phyloP scores from a whole-genome alignment of 768 basidiomycete species.

The Tulasnella sp. region DNA sequence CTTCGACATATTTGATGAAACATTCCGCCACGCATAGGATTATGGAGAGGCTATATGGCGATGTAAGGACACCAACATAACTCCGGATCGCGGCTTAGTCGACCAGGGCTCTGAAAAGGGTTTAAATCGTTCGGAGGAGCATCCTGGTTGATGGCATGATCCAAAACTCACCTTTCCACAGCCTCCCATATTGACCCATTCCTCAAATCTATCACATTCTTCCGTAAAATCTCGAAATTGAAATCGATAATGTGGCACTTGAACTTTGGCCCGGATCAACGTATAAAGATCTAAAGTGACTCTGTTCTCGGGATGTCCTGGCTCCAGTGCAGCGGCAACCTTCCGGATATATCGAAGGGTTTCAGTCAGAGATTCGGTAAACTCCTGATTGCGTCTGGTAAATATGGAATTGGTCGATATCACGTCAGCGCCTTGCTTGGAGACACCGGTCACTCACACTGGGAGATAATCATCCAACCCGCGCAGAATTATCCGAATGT shows the following conservation, averaged over 20 bases:
- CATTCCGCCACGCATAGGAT: no score
- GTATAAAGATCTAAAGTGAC: background rate
- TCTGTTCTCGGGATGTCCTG: background rate
- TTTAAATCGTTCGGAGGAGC: background rate
- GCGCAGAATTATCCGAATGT: background rate
- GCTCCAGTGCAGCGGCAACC: background rate
- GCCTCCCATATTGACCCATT: background rate
- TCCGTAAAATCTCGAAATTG: background rate
- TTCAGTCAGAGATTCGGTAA: background rate
- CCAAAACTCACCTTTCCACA: background rate
- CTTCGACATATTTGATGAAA: no score
- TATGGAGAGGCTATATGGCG: no score
- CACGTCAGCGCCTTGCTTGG: background rate
- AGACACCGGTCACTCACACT: background rate
- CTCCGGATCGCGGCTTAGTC: background rate
- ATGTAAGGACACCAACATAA: background rate
- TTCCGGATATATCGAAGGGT: background rate
- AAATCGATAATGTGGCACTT: fast-evolving
- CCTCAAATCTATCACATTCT: background rate
- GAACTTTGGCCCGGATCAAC: background rate
- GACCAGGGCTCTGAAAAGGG: background rate
- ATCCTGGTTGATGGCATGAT: background rate
- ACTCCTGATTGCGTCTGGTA: no score
- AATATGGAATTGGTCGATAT: no score
- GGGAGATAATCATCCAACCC: background rate